Evolutionary conservation across 495 filamentous ascomycete genomes (phyloP), one percentile per base, ranked within the genome.

Genomic region (Penicillium pulvis): DNA sequence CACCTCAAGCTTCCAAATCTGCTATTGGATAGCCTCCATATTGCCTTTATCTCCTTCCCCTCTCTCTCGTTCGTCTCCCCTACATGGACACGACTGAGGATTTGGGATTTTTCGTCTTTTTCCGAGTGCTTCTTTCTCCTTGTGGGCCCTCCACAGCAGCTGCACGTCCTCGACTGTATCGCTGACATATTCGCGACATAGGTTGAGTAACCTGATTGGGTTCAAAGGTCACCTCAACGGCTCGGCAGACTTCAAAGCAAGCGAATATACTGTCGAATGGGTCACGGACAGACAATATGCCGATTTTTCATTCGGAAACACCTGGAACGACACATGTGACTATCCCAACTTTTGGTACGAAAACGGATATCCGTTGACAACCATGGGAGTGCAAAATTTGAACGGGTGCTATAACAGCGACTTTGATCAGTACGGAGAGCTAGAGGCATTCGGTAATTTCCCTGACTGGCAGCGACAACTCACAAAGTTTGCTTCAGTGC

Each of bases 401-500:
- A 70, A 77, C 17, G 85, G 85, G 4, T 90, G 87, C 69, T 85
- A 84, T 60, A 69, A 89, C 68, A 87, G 86, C 61, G 87, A 90
- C 33, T 90, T 89, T 58, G 87, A 89, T 46, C 78, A 88, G 67
- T 89, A 86, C 56, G 87, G 87, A 46, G 86, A 89, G 61, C 82
- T 82, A 23, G 85, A 86, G 64, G 84, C 87, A 16, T 89, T 89
- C 57, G 87, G 87, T 55, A 82, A 85, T 28, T 88, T 76, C 53
- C 85, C 85, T 3, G 86, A 89, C 61, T 90, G 84, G 82, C 73
- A 88, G 64, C 78, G 81, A 60, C 81, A 90, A 70, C 75, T 91
- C 43, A 81, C 87, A n/a, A 90, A 90, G 60, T 90, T 90, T 67
- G 85, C 87, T 24, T 88, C 82, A 30, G 88, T 90, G 5, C 88